phyloP scores from a whole-genome alignment of 2,329 filamentous ascomycete genomes.

The Alternaria ventricosa region DNA sequence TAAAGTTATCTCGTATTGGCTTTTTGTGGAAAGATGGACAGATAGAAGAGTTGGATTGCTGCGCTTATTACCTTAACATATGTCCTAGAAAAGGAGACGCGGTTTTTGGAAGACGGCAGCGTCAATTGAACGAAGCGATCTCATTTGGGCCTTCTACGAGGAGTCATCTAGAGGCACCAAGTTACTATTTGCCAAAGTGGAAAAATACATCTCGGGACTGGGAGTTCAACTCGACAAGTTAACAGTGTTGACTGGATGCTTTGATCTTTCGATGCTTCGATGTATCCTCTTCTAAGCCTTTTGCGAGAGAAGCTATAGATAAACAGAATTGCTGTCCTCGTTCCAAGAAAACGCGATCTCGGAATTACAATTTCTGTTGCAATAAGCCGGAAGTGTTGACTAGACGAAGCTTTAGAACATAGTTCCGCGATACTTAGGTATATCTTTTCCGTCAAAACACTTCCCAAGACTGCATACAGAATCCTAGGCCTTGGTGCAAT shows the following conservation, averaged over 20 bases:
- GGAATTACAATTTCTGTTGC: background rate
- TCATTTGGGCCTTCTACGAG: background rate
- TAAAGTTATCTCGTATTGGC: background rate
- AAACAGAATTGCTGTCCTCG: background rate
- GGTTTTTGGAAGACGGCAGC: background rate
- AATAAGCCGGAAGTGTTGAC: background rate
- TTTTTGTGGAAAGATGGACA: background rate
- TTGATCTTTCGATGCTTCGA: background rate
- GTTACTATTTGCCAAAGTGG: background rate
- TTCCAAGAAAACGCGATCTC: background rate
- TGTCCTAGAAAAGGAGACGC: background rate
- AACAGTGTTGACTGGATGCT: background rate
- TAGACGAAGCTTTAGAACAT: background rate
- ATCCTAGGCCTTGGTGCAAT: background rate
- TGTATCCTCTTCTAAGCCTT: background rate
- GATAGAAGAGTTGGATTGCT: background rate
- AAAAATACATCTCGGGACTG: background rate
- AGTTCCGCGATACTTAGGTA: background rate
- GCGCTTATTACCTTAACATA: background rate
- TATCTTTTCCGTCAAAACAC: background rate
- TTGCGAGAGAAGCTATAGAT: background rate
- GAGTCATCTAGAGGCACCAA: background rate
- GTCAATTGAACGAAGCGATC: background rate
- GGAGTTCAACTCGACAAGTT: background rate
- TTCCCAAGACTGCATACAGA: background rate